A percentile compares a stretch with the other conserved stretches of the same genome.
phyloP scores from a whole-genome alignment of 805 yeast genomes.

The Tetrapisispora fleetii region DNA sequence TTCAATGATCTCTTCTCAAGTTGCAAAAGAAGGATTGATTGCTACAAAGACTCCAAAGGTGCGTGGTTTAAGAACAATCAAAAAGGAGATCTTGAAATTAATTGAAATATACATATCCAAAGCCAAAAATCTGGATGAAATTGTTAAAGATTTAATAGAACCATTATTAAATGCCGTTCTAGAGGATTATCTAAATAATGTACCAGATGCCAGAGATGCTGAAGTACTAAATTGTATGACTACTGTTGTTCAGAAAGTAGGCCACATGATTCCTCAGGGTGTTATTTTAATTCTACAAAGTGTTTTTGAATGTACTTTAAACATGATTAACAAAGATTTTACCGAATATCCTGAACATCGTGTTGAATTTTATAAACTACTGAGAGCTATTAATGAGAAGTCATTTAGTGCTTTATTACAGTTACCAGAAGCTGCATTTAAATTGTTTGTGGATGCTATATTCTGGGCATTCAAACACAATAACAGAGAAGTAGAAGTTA shows the following conservation, averaged over 20 bases:
- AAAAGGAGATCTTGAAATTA: conserved; percentile 83
- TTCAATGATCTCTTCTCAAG: conserved; percentile 70
- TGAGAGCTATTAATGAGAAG: conserved; percentile 77
- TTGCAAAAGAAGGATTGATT: conserved; percentile 69
- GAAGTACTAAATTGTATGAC: conserved; percentile 94
- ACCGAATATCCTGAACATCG: conserved; percentile 97
- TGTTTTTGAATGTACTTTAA: conserved; percentile 88
- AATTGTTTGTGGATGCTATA: conserved; percentile 83
- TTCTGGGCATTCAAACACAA: conserved; percentile 98
- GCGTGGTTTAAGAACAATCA: conserved; percentile 89
- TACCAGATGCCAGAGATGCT: conserved; percentile 95
- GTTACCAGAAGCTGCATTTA: conserved; percentile 87
- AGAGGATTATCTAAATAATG: conserved; percentile 79
- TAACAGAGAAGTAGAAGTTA: conserved; percentile 91
- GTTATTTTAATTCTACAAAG: conserved; percentile 78
- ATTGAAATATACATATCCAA: conserved; percentile 81
- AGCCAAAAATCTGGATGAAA: conserved; percentile 77
- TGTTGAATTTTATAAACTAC: conserved; percentile 84
- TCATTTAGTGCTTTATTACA: conserved; percentile 80
- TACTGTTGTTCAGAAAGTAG: conserved; percentile 79
- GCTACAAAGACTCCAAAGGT: conserved; percentile 94
- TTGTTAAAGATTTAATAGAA: conserved; percentile 71
- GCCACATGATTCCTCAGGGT: conserved; percentile 79
- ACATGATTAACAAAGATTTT: conserved; percentile 91
- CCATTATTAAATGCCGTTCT: conserved; percentile 77